Conservation (phyloP, 441 rosid species). For the Pelargonium australe region DNA sequence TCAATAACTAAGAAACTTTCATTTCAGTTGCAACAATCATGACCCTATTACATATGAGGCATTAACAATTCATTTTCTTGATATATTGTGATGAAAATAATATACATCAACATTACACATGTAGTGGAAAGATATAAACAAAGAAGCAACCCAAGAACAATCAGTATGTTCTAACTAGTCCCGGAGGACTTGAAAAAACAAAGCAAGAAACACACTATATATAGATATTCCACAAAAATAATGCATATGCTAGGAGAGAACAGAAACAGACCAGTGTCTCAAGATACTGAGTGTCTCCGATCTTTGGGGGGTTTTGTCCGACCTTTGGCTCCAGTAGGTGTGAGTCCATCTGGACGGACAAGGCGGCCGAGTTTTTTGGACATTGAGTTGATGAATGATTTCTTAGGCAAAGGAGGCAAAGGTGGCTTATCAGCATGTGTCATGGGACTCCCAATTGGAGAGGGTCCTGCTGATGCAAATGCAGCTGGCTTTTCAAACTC, state of each 20-base stretch:
- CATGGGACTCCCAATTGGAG: conserved; percentile 27
- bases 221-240: conserved; percentile 3
- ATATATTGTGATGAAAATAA: conserved; percentile 11
- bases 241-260: neutral
- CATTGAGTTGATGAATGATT: conserved; percentile 65
- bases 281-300: conserved; percentile 84
- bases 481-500: conserved; percentile 45
- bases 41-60: neutral
- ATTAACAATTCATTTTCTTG: no score
- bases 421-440: conserved; percentile 56
- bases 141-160: conserved; percentile 10
- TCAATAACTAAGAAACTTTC: neutral
- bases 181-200: conserved; percentile 19
- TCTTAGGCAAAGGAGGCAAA: conserved; percentile 74
- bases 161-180: conserved; percentile 9
- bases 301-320: conserved; percentile 61
- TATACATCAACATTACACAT: conserved; percentile 33
- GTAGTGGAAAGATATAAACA: conserved; percentile 10
- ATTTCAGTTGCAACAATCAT: conserved; percentile 2
- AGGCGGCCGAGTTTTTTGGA: conserved; percentile 81
- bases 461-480: conserved; percentile 25
- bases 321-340: conserved; percentile 38
- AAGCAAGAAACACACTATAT: conserved; percentile 9
- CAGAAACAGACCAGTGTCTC: conserved; percentile 24
- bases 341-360: conserved; percentile 37